A percentile compares a stretch with the other conserved stretches of the same genome.
phyloP scores from a whole-genome alignment of 2,329 filamentous ascomycete genomes.

The Ophiostoma piceae region DNA sequence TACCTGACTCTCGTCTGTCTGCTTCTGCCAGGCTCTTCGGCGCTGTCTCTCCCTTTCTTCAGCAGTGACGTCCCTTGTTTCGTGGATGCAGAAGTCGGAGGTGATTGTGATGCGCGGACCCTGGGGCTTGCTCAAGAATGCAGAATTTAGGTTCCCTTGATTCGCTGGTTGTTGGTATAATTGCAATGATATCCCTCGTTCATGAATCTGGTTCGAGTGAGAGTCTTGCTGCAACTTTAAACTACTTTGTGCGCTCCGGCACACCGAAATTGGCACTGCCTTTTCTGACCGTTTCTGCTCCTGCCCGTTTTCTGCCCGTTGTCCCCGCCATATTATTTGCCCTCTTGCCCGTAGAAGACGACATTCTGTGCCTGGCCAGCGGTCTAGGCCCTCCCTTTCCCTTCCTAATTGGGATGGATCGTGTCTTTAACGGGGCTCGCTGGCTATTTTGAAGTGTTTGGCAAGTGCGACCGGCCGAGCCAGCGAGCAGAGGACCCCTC shows the following conservation, averaged over 20 bases:
- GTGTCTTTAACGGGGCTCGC: constrained; percentile 13
- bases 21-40: neutral
- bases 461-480: neutral
- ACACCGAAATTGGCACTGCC: neutral
- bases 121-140: constrained; percentile 18
- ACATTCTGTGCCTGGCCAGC: constrained; percentile 6
- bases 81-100: constrained; percentile 9
- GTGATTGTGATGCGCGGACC: constrained; percentile 16
- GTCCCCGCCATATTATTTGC: constrained; percentile 13
- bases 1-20: constrained; percentile 12
- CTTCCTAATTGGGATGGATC: constrained; percentile 22
- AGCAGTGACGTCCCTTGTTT: constrained; percentile 14
- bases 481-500: neutral
- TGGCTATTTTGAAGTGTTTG: neutral
- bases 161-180: neutral
- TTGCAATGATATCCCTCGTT: constrained; percentile 13
- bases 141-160: constrained; percentile 15
- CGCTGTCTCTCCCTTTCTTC: constrained; percentile 19
- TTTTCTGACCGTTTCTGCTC: neutral
- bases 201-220: neutral
- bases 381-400: constrained; percentile 19
- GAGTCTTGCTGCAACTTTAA: neutral
- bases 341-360: neutral
- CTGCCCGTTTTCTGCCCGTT: constrained; percentile 14
- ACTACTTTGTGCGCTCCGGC: neutral